Base-by-base conservation (phyloP, 306 rosid species). In the Mucuna pruriens region DNA sequence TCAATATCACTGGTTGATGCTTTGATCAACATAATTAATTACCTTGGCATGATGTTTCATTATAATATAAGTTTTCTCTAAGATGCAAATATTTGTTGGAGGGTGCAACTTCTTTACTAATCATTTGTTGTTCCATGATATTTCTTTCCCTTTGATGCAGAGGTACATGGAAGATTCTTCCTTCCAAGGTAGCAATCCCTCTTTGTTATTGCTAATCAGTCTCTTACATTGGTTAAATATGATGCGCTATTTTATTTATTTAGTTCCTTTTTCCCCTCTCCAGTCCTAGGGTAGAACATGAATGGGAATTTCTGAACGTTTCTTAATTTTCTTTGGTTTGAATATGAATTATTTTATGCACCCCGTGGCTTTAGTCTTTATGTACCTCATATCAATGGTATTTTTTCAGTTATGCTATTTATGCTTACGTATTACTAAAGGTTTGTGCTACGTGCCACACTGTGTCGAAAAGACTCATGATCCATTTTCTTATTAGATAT, bases 101-200 rank as follows among this genome's bases (percentile, higher is more conserved):
- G 72, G 25, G 49, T 62, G 61, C 76, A 51, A 34, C 60, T 63
- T 77, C 77, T 64, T 34, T 74, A 20, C 75, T 55, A 36, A 75
- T 38, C 13, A 33, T 75, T 64, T 45, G 66, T 57, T 82, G 71
- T 38, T 38, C 36, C 45, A 19, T 84, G 63, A 77, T 76, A 51
- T 69, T 39, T 45, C 10, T 69, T 67, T 75, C 83, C 12, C 68
- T 84, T 76, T 82, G 76, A 71, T 80, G 90, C 95, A 91, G 99
- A 86, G 81, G 84, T 95, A 88, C 77, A 91, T 92, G 97, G 97
- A 89, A 82, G 97, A 95, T 84, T 83, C 97, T 84, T 87, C 97
- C 79, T 95, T 95, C 88, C 97, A 91, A 80, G 97, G 99, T 93
- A 84, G 72, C 71, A 26, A 22, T 62, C 71, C 66, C 75, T 54